Base-by-base conservation (phyloP, 331 rosid species). In the Quercus phellos region DNA sequence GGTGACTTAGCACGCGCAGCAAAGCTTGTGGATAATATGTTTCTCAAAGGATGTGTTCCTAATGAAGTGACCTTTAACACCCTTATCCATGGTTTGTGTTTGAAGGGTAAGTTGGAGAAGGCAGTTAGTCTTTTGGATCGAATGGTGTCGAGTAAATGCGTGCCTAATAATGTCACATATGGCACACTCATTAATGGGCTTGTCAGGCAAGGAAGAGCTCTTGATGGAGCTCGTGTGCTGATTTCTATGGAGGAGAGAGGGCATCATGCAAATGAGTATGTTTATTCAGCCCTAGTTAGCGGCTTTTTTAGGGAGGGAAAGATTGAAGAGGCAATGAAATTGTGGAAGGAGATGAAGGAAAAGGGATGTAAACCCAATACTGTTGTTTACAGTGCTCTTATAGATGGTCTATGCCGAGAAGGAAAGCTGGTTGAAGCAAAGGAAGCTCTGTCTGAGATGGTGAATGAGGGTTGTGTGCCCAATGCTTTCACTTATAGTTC, bases 11-110 rank as follows among this genome's bases (percentile, higher is more conserved):
- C 10, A 2, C 98, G 90, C 17, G 95, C 95, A 0, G 84, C 90
- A 12, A 92, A 94, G 88, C 92, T 94, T 7, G 88, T 94, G 71
- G 97, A 94, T 84, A 90, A 94, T 77, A 94, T 94, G 98, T 78
- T 81, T 87, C 97, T 94, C 22, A 94, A 94, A 84, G 98, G 96
- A 22, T 90, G 98, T 82, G 79, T 79, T 27, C 98, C 98, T 0
- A 94, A 90, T 80, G 97, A 90, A 64, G 93, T 88, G 71, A 92
- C 98, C 0, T 94, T 90, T 76, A 94, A 94, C 73, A 81, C 93
- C 53, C 91, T 94, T 46, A 84, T 92, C 70, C 94, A 90, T 76
- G 98, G 98, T 14, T 74, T 92, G 82, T 94, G 95, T 78, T 90
- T 90, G 55, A 90, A 90, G 82, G 98, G 97, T 18, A 94, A 85